phyloP scores from a whole-genome alignment of 176 grass and related monocot genomes.

The Eremochloa ophiuroides region DNA sequence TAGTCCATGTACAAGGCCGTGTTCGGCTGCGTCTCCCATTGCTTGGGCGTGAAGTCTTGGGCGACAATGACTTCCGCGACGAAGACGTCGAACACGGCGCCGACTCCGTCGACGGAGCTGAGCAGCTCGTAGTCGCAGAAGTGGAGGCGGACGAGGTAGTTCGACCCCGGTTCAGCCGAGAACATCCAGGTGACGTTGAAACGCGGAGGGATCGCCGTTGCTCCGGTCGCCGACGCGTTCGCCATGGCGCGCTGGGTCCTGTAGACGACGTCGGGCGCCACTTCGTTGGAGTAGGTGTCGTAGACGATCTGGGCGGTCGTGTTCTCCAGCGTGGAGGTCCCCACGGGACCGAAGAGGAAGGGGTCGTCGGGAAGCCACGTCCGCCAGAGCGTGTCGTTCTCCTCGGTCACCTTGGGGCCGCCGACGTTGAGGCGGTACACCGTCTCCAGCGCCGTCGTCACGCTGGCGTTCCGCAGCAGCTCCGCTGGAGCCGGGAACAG shows the following conservation, averaged over 20 bases:
- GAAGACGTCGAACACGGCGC: constrained; percentile 46
- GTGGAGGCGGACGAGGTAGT: constrained; percentile 63
- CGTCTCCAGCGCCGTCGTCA: constrained; percentile 37
- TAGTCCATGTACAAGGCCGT: constrained; percentile 45
- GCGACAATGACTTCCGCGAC: constrained; percentile 18
- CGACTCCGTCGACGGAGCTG: background rate
- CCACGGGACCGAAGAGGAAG: constrained; percentile 19
- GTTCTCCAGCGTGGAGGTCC: background rate
- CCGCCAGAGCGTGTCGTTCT: constrained; percentile 54
- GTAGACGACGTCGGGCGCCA: constrained; percentile 56
- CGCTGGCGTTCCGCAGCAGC: background rate
- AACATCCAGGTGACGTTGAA: constrained; percentile 73
- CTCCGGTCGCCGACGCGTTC: background rate
- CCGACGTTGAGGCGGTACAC: constrained; percentile 67
- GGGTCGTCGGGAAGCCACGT: constrained; percentile 55
- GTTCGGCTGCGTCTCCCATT: background rate
- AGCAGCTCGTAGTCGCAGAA: constrained; percentile 55
- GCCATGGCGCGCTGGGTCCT: constrained; percentile 32
- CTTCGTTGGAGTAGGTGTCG: background rate
- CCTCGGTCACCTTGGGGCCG: constrained; percentile 29
- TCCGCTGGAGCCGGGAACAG: constrained; percentile 43
- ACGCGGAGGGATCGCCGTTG: rapidly evolving
- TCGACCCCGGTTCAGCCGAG: background rate
- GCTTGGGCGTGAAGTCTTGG: background rate
- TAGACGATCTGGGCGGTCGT: background rate